Conservation (phyloP, 441 rosid species). For the Kokia cookei region DNA sequence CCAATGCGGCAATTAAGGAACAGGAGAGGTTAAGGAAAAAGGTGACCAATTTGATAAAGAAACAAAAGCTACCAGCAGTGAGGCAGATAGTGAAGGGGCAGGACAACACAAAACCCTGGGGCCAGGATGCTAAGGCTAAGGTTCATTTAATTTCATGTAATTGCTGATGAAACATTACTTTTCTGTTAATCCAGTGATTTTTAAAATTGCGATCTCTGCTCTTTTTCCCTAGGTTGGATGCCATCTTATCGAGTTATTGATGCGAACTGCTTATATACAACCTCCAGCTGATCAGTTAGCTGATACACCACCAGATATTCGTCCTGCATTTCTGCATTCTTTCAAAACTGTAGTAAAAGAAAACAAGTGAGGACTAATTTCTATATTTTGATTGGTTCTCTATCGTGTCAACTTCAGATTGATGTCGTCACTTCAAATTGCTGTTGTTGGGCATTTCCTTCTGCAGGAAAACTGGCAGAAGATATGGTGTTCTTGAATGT, state of each 20-base stretch:
- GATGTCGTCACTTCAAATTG: constrained; percentile 3
- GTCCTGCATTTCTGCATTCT: constrained; percentile 87
- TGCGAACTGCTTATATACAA: constrained; percentile 79
- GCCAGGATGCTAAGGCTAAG: constrained; percentile 70
- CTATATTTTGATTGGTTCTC: constrained; percentile 9
- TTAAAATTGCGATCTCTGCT: constrained; percentile 11
- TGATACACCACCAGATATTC: constrained; percentile 69
- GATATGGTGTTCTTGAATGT: constrained; percentile 85
- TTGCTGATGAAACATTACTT: background rate
- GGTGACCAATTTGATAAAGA: constrained; percentile 66
- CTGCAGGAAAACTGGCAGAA: constrained; percentile 59
- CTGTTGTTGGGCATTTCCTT: constrained; percentile 15
- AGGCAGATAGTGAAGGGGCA: constrained; percentile 65
- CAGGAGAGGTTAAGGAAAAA: constrained; percentile 59
- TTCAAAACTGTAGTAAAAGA: constrained; percentile 42
- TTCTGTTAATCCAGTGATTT: background rate
- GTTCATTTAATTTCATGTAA: constrained; percentile 32
- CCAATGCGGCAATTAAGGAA: constrained; percentile 32
- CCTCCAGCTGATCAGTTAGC: constrained; percentile 59
- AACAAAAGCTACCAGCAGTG: constrained; percentile 69
- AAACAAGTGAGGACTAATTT: constrained; percentile 37
- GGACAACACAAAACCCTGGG: constrained; percentile 77
- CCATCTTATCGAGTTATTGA: constrained; percentile 73
- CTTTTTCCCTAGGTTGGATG: constrained; percentile 70
- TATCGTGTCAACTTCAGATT: background rate